phyloP scores from a whole-genome alignment of 208 protist genomes.

The Sergeia podlipaevii region DNA sequence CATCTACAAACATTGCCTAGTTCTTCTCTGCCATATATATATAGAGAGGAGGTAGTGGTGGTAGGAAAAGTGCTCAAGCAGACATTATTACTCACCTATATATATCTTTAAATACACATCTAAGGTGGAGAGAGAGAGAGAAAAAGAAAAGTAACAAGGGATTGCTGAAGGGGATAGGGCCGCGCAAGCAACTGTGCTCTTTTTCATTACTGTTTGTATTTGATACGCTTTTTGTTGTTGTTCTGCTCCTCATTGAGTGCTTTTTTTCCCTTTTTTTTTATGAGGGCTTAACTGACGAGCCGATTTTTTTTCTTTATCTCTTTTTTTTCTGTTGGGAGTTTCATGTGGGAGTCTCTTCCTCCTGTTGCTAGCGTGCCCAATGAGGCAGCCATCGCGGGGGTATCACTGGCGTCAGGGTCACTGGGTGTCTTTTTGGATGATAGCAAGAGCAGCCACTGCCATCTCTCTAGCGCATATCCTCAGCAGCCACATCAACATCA shows the following conservation, averaged over 20 bases:
- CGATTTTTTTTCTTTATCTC: slow-evolving; percentile 11
- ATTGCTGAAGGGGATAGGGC: neutral
- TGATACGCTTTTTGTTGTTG: neutral
- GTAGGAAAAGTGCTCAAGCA: too few species aligned
- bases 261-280: slow-evolving; percentile 5
- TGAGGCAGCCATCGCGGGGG: too few species aligned
- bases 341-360: slow-evolving; percentile 11
- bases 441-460: neutral
- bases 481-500: neutral
- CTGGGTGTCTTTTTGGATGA: neutral
- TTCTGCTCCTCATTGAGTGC: neutral
- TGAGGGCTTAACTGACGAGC: neutral
- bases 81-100: too few species aligned
- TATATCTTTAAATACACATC: slow-evolving; percentile 5
- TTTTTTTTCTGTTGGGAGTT: slow-evolving; percentile 5
- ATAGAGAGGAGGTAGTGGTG: neutral
- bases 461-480: too few species aligned
- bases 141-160: slow-evolving; percentile 6
- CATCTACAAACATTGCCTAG: neutral
- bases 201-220: slow-evolving; percentile 14
- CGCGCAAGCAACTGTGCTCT: neutral
- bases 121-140: neutral
- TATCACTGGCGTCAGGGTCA: neutral
- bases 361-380: neutral
- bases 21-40: neutral